A percentile compares a stretch with the other conserved stretches of the same genome.
Evolutionary conservation across 106 monocot species (phyloP).

Genomic region (Alisma plantagoaquatica): DNA sequence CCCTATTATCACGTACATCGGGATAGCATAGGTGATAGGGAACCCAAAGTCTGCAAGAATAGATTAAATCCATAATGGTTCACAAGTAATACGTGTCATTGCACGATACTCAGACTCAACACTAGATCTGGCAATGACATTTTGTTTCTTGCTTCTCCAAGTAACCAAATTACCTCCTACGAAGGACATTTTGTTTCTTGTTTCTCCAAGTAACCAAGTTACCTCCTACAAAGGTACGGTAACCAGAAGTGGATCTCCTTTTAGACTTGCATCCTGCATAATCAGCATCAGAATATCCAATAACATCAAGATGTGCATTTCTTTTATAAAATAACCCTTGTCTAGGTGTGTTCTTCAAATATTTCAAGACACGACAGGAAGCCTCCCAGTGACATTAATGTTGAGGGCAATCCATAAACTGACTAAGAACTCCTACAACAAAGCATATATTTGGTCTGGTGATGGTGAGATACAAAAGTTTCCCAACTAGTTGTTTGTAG

Average conservation of each 20-base stretch:
- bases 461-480: neutral
- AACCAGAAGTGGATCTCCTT: neutral
- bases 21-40: no score
- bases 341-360: neutral
- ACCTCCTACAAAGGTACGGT: neutral
- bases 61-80: no score
- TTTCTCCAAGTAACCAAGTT: neutral
- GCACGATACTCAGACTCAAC: no score
- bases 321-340: neutral
- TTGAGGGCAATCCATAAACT: neutral
- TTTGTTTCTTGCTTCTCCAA: no score
- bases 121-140: no score
- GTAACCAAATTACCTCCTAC: no score
- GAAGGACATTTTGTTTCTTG: neutral
- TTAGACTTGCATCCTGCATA: neutral
- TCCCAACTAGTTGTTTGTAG: neutral
- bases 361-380: neutral
- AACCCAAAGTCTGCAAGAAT: no score
- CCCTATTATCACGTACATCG: no score
- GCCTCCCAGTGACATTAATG: neutral
- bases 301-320: neutral
- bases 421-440: neutral
- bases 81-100: no score
- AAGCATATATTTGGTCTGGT: neutral
- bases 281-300: neutral